Percentiles rank a stretch among this genome's conserved stretches.
Conservation (phyloP, 2,329 filamentous ascomycete species). For the Fusarium coffeatum region DNA sequence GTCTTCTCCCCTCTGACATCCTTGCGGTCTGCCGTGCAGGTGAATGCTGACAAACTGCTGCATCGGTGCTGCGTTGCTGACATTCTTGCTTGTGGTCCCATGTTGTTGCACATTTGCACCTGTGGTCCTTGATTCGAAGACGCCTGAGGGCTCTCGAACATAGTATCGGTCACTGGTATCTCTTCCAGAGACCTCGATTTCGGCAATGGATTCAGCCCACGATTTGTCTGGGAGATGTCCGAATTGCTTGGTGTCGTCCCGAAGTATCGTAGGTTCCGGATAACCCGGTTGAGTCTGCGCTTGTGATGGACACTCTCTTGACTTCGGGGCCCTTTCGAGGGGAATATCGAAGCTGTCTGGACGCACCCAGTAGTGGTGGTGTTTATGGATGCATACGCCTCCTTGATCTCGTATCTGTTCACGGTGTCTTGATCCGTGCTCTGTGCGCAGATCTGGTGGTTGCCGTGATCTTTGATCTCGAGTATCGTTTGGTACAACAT, state of each 20-base stretch:
- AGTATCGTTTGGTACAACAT: slow-evolving; percentile 15
- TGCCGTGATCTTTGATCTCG: slow-evolving; percentile 10
- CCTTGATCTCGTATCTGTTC: slow-evolving; percentile 39
- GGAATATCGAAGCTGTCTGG: slow-evolving; percentile 45
- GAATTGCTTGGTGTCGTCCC: slow-evolving; percentile 32
- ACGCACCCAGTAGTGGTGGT: slow-evolving; percentile 70
- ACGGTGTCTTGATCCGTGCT: slow-evolving; percentile 39
- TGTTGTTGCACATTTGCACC: slow-evolving; percentile 14
- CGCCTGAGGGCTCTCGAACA: slow-evolving; percentile 36
- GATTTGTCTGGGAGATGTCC: slow-evolving; percentile 34
- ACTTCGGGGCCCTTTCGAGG: neutral
- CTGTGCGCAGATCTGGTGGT: slow-evolving; percentile 38
- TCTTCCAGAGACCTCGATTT: slow-evolving; percentile 28
- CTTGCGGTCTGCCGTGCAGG: slow-evolving; percentile 29
- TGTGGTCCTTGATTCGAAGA: slow-evolving; percentile 26
- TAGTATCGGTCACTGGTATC: slow-evolving; percentile 49
- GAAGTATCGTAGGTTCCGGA: slow-evolving; percentile 41
- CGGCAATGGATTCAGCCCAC: slow-evolving; percentile 46
- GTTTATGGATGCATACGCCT: slow-evolving; percentile 65
- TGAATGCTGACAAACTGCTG: slow-evolving; percentile 47
- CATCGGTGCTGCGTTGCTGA: slow-evolving; percentile 5
- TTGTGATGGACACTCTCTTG: slow-evolving; percentile 10
- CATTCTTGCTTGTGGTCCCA: neutral
- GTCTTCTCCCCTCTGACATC: neutral
- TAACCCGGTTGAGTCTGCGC: slow-evolving; percentile 27